Evolutionary conservation across 179 eudicot species (phyloP).

Genomic region (Drosera spatulata): DNA sequence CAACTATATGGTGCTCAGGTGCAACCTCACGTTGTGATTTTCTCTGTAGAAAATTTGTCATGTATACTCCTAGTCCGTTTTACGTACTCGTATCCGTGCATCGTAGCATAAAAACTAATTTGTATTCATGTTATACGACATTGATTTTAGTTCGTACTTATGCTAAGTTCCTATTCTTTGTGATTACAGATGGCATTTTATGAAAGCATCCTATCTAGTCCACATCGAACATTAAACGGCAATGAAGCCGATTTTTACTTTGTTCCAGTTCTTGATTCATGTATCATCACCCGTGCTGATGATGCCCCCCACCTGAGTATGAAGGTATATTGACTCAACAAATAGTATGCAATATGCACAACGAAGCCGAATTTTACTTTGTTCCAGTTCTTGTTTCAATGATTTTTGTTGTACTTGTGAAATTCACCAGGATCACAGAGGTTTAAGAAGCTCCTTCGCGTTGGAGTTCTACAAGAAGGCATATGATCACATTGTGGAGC

Average conservation of each 20-base stretch:
- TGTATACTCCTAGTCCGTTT: too few relatives aligned
- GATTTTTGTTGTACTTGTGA: neutral
- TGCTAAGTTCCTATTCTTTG: conserved; percentile 7
- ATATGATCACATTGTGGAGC: conserved; percentile 54
- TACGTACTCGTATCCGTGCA: too few relatives aligned
- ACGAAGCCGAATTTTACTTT: too few relatives aligned
- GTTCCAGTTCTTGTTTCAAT: neutral
- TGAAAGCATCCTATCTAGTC: conserved; percentile 83
- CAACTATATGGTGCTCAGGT: conserved; percentile 98
- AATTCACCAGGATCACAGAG: conserved; percentile 41
- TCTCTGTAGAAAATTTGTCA: too few relatives aligned
- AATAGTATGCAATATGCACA: too few relatives aligned
- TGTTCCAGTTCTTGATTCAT: conserved; percentile 90
- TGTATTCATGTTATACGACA: too few relatives aligned
- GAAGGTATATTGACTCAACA: conserved; percentile 38
- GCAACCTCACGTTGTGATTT: too few relatives aligned
- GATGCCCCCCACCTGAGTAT: conserved; percentile 81
- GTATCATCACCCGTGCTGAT: conserved; percentile 85
- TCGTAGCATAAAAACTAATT: too few relatives aligned
- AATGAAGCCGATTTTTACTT: conserved; percentile 95
- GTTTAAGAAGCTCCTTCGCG: conserved; percentile 77
- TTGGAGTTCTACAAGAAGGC: conserved; percentile 75
- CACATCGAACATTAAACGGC: conserved; percentile 75
- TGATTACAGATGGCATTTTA: conserved; percentile 74
- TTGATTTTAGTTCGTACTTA: neutral